Evolutionary conservation across 768 basidiomycete species (phyloP).

Genomic region (Macrolepiota dolichaula): DNA sequence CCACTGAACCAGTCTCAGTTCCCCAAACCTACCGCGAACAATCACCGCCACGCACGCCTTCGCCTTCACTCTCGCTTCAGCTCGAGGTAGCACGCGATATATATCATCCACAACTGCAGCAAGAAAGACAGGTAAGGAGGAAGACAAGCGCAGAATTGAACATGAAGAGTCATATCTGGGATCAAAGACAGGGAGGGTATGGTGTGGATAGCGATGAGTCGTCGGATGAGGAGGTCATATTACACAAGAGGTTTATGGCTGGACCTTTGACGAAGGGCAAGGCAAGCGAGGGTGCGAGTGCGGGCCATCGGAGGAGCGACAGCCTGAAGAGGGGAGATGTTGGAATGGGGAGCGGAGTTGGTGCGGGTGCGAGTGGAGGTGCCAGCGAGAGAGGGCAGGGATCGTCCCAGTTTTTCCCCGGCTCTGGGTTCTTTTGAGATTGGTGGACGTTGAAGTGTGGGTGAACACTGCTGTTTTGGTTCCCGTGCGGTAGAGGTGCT

Average conservation of each 20-base stretch:
- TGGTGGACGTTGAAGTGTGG: neutral
- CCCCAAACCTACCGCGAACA: neutral
- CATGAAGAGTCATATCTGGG: conserved; percentile 35
- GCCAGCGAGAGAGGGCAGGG: conserved; percentile 17
- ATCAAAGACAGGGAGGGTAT: conserved; percentile 22
- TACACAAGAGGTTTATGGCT: conserved; percentile 11
- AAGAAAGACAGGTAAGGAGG: conserved; percentile 21
- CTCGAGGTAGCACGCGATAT: conserved; percentile 5
- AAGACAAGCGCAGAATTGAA: conserved; percentile 38
- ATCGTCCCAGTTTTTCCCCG: conserved; percentile 33
- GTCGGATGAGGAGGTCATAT: conserved; percentile 11
- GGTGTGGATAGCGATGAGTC: conserved; percentile 12
- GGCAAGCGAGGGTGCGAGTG: neutral
- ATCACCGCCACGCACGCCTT: conserved; percentile 12
- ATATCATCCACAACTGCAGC: neutral
- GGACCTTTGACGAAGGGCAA: conserved; percentile 2
- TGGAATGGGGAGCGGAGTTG: neutral
- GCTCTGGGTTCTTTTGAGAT: conserved; percentile 31
- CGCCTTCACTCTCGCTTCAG: conserved; percentile 10
- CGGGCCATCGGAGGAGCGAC: neutral
- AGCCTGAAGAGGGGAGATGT: conserved; percentile 1
- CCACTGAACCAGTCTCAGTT: neutral
- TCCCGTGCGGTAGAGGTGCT: neutral
- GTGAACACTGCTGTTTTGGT: neutral
- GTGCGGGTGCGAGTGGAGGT: no score